Base-by-base conservation (phyloP, 352 stramenopile genomes). In the Globisporangium emineosum region DNA sequence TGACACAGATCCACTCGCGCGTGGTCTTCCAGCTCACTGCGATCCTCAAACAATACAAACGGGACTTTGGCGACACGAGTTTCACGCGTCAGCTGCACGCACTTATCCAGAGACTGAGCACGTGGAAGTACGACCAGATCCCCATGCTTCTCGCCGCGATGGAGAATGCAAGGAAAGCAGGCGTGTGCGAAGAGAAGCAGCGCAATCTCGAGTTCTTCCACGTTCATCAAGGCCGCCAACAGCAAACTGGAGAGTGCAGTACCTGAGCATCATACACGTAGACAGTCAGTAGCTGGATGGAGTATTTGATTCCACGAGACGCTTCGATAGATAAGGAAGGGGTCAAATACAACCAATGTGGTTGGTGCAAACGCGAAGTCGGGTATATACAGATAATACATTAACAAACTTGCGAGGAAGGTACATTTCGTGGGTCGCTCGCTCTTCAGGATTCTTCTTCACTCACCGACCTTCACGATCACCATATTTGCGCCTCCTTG, bases 141-240 rank as follows among this genome's bases (percentile, higher is more conserved):
- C 61, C 75, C 23, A 43, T 67, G 15, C 57, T 89, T 1, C 32
- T 79, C 21, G 30, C 13, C 47, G 62, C 57, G 23, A 68, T 89
- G 3, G 47, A 69, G 2, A 19, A 27, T 0, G 62, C 70, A 12
- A 76, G 75, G 55, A 23, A 57, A 0, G 30, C 70, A 10, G 81
- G 66, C 0, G 69, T 74, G 13, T 30, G 68, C 23, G 82, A 91
- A 57, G 82, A 91, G 52, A 73, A 78, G 47, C 75, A 83, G 27
- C 70, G 80, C 19, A 91, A 89, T 62, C 77, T 91, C 51, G 82
- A 91, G 65, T 89, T 91, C 67, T 85, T 73, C 66, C 80, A 91
- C 64, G 70, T 85, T 2, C 73, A 81, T 27, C 47, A 60, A 57
- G 27, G 45, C 9, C 21, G 37, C 21, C 3, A 59, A n/a, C 30